Evolutionary conservation across 768 basidiomycete genomes (phyloP).

Genomic region (Lyophyllum shimeji): DNA sequence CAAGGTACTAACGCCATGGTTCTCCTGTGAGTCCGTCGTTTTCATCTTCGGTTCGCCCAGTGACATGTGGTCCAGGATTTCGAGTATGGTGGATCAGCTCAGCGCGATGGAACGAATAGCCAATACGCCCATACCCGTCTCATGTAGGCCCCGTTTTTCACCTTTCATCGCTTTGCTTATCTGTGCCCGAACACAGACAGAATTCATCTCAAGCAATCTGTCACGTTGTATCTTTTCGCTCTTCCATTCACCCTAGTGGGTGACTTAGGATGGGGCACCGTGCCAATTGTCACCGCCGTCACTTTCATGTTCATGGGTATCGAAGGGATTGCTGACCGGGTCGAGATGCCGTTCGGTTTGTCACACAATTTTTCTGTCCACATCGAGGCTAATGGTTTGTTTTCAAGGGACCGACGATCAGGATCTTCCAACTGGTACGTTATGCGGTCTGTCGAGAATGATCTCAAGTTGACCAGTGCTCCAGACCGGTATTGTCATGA

Average conservation of each 20-base stretch:
- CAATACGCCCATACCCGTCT: constrained; percentile 80
- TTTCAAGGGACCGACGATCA: constrained; percentile 54
- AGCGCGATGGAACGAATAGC: constrained; percentile 89
- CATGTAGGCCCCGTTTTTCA: constrained; percentile 46
- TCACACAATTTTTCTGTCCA: constrained; percentile 3
- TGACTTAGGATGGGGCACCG: constrained; percentile 79
- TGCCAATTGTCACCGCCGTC: constrained; percentile 84
- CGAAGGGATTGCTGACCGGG: constrained; percentile 93
- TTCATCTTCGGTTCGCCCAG: not conserved
- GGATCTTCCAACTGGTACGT: constrained; percentile 74
- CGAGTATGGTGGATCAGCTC: constrained; percentile 83
- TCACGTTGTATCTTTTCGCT: constrained; percentile 89
- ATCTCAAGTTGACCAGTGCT: not conserved
- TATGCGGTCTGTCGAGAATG: not conserved
- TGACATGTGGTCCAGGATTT: constrained; percentile 46
- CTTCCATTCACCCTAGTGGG: constrained; percentile 85
- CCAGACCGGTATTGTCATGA: constrained; percentile 84
- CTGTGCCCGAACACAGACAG: constrained; percentile 49
- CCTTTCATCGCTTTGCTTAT: not conserved
- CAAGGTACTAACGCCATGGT: constrained; percentile 80
- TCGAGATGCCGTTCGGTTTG: constrained; percentile 92
- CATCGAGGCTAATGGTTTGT: not conserved
- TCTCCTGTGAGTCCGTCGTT: constrained; percentile 45
- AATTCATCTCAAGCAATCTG: constrained; percentile 93
- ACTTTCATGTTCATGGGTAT: constrained; percentile 93